A percentile compares a stretch with the other conserved stretches of the same genome.
phyloP scores from a whole-genome alignment of 83 land plant genomes.

The Isoetes engelmannii region DNA sequence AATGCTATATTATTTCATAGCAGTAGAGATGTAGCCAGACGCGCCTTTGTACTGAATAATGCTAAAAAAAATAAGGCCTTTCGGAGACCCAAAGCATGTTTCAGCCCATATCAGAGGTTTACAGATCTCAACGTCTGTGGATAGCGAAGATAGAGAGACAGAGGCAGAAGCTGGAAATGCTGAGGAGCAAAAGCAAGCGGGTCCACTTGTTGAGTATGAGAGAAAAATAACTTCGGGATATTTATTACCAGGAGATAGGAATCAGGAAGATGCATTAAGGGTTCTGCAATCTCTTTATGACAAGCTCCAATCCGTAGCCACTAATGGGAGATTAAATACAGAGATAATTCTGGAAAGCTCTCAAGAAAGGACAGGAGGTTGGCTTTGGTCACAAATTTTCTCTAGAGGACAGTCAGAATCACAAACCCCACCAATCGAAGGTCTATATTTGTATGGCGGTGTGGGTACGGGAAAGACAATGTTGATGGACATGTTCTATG shows the following conservation, averaged over 20 bases:
- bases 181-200: constrained; percentile 26
- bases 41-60: too few relatives aligned
- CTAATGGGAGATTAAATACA: too few relatives aligned
- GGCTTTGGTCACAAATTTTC: constrained; percentile 70
- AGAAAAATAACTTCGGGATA: constrained; percentile 74
- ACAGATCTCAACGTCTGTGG: too few relatives aligned
- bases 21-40: too few relatives aligned
- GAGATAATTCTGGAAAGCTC: too few relatives aligned
- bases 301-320: too few relatives aligned
- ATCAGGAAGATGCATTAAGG: constrained; percentile 10
- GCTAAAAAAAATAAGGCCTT: too few relatives aligned
- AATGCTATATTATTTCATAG: too few relatives aligned
- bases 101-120: too few relatives aligned
- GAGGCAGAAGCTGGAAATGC: not conserved
- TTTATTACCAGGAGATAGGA: constrained; percentile 64
- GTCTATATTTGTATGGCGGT: constrained; percentile 90
- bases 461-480: constrained; percentile 99
- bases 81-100: too few relatives aligned
- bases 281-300: too few relatives aligned
- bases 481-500: constrained; percentile 95
- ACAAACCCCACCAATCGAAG: constrained; percentile 48
- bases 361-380: constrained; percentile 41
- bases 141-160: not conserved
- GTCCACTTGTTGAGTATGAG: constrained; percentile 85
- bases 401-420: constrained; percentile 32